phyloP scores from a whole-genome alignment of 306 rosid species.

The Elaeagnus macrophylla region DNA sequence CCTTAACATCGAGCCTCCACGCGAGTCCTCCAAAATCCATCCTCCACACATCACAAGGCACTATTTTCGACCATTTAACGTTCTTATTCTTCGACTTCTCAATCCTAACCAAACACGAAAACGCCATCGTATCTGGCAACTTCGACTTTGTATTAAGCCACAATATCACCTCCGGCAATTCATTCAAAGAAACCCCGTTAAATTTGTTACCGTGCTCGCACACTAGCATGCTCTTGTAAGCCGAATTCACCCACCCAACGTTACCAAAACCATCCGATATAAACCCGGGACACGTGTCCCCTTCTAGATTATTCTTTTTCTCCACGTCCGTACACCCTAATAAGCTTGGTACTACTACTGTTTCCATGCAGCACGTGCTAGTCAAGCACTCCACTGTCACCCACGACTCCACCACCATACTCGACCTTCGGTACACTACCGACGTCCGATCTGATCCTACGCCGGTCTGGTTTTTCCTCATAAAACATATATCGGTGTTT shows the following conservation, averaged over 20 bases:
- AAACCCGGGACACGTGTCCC: constrained; percentile 57
- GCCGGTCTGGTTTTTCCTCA: background rate
- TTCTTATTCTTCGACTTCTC: constrained; percentile 45
- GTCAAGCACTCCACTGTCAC: constrained; percentile 49
- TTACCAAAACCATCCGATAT: constrained; percentile 29
- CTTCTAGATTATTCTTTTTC: constrained; percentile 28
- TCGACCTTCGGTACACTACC: background rate
- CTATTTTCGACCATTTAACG: constrained; percentile 47
- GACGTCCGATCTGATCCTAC: constrained; percentile 1
- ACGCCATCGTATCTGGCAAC: constrained; percentile 21
- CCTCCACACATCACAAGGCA: constrained; percentile 74
- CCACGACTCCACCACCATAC: constrained; percentile 31
- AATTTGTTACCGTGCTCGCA: constrained; percentile 4
- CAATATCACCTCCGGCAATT: constrained; percentile 16
- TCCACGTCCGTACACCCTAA: constrained; percentile 36
- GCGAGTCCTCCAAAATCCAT: constrained; percentile 54
- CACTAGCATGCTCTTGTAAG: constrained; percentile 42
- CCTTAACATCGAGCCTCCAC: constrained; percentile 66
- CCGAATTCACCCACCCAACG: constrained; percentile 47
- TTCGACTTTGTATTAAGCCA: constrained; percentile 28
- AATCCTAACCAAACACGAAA: constrained; percentile 48
- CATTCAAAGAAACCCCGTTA: constrained; percentile 2
- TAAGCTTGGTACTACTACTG: constrained; percentile 22
- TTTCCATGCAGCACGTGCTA: constrained; percentile 34
- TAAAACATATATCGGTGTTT: background rate